Conservation (phyloP, 2,329 filamentous ascomycete species). For the Teratosphaeria gauchensis region DNA sequence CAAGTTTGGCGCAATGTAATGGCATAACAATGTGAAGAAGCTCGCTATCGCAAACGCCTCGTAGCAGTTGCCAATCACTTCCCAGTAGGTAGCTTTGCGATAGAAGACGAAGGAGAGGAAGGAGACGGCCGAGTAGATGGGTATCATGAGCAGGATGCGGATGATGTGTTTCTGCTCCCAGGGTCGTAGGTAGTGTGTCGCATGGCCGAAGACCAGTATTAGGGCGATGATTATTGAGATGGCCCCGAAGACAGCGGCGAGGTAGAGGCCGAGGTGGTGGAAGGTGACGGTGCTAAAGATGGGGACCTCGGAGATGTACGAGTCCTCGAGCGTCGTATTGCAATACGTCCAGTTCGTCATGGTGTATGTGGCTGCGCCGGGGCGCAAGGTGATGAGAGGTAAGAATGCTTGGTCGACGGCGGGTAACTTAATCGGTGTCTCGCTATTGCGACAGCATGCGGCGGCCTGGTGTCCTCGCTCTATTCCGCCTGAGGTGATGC, state of each 20-base stretch:
- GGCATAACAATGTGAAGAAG: constrained; percentile 75
- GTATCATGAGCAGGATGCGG: constrained; percentile 24
- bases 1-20: constrained; percentile 67
- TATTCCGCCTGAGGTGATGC: neutral
- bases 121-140: constrained; percentile 57
- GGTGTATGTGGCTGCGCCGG: neutral
- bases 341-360: constrained; percentile 26
- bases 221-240: constrained; percentile 43
- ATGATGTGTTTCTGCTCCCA: constrained; percentile 25
- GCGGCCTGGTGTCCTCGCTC: neutral
- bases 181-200: constrained; percentile 25
- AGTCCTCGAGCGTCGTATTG: constrained; percentile 41
- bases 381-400: neutral
- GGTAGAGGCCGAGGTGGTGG: constrained; percentile 46
- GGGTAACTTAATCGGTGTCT: neutral
- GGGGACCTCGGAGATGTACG: constrained; percentile 38
- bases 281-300: constrained; percentile 47
- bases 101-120: constrained; percentile 68
- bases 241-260: constrained; percentile 44
- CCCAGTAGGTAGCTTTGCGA: constrained; percentile 68
- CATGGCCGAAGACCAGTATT: constrained; percentile 46
- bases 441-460: neutral
- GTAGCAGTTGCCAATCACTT: constrained; percentile 74
- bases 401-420: neutral
- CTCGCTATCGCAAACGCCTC: constrained; percentile 81